Percentiles rank a stretch among this genome's conserved stretches.
phyloP scores from a whole-genome alignment of 352 stramenopile species.

The Globisporangium cystogenes region DNA sequence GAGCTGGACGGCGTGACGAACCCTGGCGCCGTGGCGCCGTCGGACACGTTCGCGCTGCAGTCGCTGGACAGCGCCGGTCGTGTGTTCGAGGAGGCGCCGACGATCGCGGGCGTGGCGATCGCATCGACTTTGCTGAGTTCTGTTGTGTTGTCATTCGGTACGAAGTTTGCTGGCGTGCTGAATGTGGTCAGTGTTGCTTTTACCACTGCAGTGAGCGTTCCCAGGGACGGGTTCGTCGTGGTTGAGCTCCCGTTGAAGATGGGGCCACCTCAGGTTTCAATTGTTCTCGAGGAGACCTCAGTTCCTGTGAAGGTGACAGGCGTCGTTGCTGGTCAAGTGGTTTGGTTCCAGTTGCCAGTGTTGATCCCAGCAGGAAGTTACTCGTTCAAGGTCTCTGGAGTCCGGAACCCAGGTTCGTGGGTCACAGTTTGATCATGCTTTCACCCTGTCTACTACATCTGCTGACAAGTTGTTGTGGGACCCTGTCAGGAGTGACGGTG shows the following conservation, averaged over 20 bases:
- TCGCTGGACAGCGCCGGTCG: slow-evolving; percentile 24
- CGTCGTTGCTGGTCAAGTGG: neutral
- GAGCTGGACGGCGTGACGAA: slow-evolving; percentile 47
- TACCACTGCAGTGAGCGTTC: slow-evolving; percentile 13
- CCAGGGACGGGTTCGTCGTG: slow-evolving; percentile 19
- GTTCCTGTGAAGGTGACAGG: neutral
- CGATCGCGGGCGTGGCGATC: slow-evolving; percentile 24
- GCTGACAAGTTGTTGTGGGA: neutral
- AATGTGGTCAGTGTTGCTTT: slow-evolving; percentile 15
- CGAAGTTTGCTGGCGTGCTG: slow-evolving; percentile 18
- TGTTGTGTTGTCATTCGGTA: slow-evolving; percentile 1
- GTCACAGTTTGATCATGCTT: neutral
- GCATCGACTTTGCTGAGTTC: slow-evolving; percentile 12
- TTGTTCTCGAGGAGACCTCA: slow-evolving; percentile 13
- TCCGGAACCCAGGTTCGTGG: slow-evolving; percentile 8
- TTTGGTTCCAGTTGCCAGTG: slow-evolving; percentile 1
- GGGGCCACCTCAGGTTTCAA: neutral
- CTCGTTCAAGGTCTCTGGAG: slow-evolving; percentile 3
- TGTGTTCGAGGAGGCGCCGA: slow-evolving; percentile 18
- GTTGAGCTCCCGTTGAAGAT: slow-evolving; percentile 18
- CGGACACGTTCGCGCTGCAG: slow-evolving; percentile 27
- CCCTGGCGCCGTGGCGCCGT: slow-evolving; percentile 27
- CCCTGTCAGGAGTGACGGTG: slow-evolving; percentile 4
- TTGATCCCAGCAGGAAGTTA: neutral
- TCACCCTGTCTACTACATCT: neutral